Evolutionary conservation across 805 yeast genomes (phyloP).

Genomic region (Priceomyces fermenticarens): DNA sequence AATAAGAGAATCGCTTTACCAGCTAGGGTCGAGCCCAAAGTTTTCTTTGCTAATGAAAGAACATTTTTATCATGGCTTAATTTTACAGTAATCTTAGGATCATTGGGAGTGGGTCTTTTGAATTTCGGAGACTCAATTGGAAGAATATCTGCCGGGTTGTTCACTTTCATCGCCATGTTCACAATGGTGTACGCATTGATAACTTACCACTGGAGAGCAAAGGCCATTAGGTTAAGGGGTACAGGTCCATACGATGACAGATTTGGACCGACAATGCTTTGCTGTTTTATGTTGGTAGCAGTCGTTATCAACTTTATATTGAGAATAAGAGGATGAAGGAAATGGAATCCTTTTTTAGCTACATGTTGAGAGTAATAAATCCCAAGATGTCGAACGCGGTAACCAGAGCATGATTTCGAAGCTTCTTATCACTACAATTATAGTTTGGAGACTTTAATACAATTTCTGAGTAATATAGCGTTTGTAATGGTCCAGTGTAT

Average conservation of each 20-base stretch:
- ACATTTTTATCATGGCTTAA: constrained; percentile 97
- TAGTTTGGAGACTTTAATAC: too few relatives aligned
- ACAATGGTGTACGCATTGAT: constrained; percentile 95
- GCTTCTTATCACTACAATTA: too few relatives aligned
- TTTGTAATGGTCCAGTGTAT: too few relatives aligned
- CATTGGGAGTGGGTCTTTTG: constrained; percentile 90
- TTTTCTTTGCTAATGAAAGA: constrained; percentile 97
- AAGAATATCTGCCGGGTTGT: constrained; percentile 86
- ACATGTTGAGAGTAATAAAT: too few relatives aligned
- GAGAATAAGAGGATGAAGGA: constrained; percentile 61
- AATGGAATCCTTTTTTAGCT: too few relatives aligned
- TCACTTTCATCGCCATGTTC: constrained; percentile 95
- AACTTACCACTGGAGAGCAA: constrained; percentile 99
- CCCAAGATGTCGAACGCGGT: too few relatives aligned
- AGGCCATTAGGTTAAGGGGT: constrained; percentile 96
- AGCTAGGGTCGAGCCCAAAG: constrained; percentile 97
- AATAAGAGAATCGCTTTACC: constrained; percentile 93
- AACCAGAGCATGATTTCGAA: too few relatives aligned
- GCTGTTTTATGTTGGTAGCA: constrained; percentile 88
- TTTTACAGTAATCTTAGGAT: constrained; percentile 97
- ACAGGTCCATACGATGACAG: constrained; percentile 99
- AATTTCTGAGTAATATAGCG: too few relatives aligned
- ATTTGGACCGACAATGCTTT: constrained; percentile 96
- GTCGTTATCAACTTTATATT: constrained; percentile 89
- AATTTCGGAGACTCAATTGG: constrained; percentile 96